Evolutionary conservation across 179 eudicot species (phyloP).

Genomic region (Silene noctiflora): DNA sequence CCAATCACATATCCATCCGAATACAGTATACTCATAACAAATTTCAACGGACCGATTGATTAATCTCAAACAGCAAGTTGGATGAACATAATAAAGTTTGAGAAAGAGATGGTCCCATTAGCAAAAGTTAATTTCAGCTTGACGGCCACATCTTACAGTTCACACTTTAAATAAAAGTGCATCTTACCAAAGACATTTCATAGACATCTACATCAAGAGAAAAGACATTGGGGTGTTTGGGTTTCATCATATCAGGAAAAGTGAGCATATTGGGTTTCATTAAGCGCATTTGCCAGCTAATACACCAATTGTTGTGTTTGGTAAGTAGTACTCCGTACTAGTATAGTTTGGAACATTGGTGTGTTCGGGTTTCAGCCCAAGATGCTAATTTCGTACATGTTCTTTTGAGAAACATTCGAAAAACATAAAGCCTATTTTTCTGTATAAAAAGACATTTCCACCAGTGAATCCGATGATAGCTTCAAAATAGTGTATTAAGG

Average conservation of each 20-base stretch:
- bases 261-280: neutral
- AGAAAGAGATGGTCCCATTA: neutral
- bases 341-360: neutral
- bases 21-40: neutral
- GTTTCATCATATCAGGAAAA: constrained; percentile 7
- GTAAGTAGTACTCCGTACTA: neutral
- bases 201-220: constrained; percentile 9
- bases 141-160: neutral
- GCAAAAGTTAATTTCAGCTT: neutral
- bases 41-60: neutral
- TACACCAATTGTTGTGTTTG: neutral
- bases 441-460: neutral
- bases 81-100: neutral
- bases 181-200: neutral
- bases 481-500: constrained; percentile 1
- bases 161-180: neutral
- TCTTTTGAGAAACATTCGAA: neutral
- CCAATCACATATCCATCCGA: too few species aligned
- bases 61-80: neutral
- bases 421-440: neutral
- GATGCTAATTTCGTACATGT: neutral
- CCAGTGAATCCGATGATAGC: neutral
- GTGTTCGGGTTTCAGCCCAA: neutral
- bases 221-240: constrained; percentile 6
- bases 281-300: constrained; percentile 5